Evolutionary conservation across 352 stramenopile genomes (phyloP), one percentile per base, ranked within the genome.

Genomic region (Thalassiosira oceanica): DNA sequence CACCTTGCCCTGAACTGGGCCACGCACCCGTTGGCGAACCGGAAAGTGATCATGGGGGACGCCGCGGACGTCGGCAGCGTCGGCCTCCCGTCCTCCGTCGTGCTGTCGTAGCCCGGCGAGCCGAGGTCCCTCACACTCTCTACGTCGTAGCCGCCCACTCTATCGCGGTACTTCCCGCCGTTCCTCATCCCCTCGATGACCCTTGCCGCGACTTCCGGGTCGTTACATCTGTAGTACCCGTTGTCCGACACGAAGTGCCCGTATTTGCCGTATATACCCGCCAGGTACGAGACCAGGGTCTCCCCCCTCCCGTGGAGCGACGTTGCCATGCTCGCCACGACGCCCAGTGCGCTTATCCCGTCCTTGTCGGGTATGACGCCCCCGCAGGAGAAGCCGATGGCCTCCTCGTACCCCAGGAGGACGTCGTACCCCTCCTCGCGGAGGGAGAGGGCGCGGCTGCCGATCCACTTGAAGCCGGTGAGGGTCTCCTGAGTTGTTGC

Each of bases 401-500:
- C 96, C 78, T 99, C 96, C 88, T 99, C 96, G 63, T 98, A 99
- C 11, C 92, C 92, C 67, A 99, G 97, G 24, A 99, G 66, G 54
- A 98, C 93, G 16, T 71, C 89, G 66, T 97, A 97, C 42, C 93
- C 95, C 53, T 92, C 74, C 8, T 85, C 69, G 43, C 91, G 82
- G 20, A 92, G 62, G 21, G 75, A 55, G 0, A 77, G 33, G 0
- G 69, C 61, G 37, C 75, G 62, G 16, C 66, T 84, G 24, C 82
- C 96, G 84, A 99, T 98, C 95, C 96, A 99, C 86, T 99, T 99
- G 83, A 99, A 99, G 24, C 96, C 96, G 21, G 96, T 98, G 42
- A 99, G 88, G 23, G 95, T 98, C 71, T 99, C 96, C 63, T 97
- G 94, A n/a, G n/a, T n/a, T n/a, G n/a, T n/a, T n/a, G n/a, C n/a